Evolutionary conservation across 1,284 basidiomycete genomes (phyloP).

Genomic region (Austroboletus olivaceoglutinosus): DNA sequence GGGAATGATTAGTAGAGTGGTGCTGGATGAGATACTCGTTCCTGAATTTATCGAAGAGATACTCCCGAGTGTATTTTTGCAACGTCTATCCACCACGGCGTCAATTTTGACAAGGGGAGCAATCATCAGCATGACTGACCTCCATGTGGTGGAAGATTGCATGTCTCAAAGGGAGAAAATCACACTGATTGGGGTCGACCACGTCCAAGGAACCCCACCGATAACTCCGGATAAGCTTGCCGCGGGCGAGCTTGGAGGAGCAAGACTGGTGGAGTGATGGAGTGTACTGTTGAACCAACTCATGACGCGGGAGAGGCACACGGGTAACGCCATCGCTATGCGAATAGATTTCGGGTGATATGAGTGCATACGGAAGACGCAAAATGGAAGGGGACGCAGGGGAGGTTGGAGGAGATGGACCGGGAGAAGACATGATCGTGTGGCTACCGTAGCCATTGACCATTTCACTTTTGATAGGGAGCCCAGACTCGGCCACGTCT

Average conservation of each 20-base stretch:
- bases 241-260: constrained; percentile 49
- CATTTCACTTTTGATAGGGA: constrained; percentile 41
- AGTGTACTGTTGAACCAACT: constrained; percentile 67
- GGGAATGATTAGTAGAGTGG: constrained; percentile 44
- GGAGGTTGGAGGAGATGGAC: constrained; percentile 59
- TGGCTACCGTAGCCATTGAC: constrained; percentile 49
- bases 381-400: constrained; percentile 55
- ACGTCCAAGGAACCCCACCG: constrained; percentile 80
- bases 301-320: constrained; percentile 54
- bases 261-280: constrained; percentile 45
- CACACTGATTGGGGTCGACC: constrained; percentile 71
- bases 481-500: constrained; percentile 39
- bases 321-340: constrained; percentile 73
- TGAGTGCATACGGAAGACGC: constrained; percentile 71
- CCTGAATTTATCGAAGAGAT: constrained; percentile 76
- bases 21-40: constrained; percentile 55
- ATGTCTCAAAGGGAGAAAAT: constrained; percentile 68
- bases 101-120: constrained; percentile 20
- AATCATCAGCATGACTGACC: constrained; percentile 43
- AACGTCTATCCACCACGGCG: constrained; percentile 52
- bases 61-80: constrained; percentile 78
- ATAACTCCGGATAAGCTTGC: constrained; percentile 66
- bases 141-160: constrained; percentile 82
- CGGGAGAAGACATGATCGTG: constrained; percentile 49
- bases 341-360: constrained; percentile 77